Base-by-base conservation (phyloP, 306 rosid species). In the Hylodesmum podocarpum region DNA sequence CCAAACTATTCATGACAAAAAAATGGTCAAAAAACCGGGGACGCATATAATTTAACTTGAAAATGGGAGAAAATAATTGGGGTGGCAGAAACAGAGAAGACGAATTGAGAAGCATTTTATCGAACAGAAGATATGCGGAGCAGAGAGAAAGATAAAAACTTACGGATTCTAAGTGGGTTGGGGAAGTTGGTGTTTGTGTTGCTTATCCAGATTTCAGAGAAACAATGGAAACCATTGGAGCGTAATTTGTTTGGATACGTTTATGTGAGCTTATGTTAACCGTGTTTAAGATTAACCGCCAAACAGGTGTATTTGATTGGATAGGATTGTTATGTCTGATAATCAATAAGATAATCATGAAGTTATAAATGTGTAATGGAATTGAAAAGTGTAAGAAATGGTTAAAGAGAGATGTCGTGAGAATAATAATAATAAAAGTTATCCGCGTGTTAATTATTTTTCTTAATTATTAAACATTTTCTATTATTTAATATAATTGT, bases 41-140 rank as follows among this genome's bases (percentile, higher is more conserved):
- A 50, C 34, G 76, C 46, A 34, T 43, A 37, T 37, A 53, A 81
- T 1, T 12, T 34, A 34, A 51, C 4, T 9, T 49, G 18, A 50
- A 39, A 27, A 14, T 15, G 7, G 4, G 16, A 39, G 39, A 6
- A 8, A 53, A 27, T 10, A 33, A 3, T 24, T 57, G 0, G 10
- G 8, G 29, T 25, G 44, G 18, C 53, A 44, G 24, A 41, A 46
- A n/a, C 9, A 10, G 37, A 0, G 16, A n/a, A n/a, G n/a, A n/a
- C n/a, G n/a, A 15, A 55, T 27, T 33, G 31, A 46, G 27, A 49
- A 8, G 33, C 82, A 58, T 79, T 85, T 74, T 58, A 68, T 82
- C 78, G 61, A 79, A 76, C 82, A 72, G 37, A 12, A 25, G 7
- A 64, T 8, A 13, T n/a, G 84, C 86, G 63, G 37, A 10, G 40